Base-by-base conservation (phyloP, 805 yeast species). In the Naumovozyma dairenensis region DNA sequence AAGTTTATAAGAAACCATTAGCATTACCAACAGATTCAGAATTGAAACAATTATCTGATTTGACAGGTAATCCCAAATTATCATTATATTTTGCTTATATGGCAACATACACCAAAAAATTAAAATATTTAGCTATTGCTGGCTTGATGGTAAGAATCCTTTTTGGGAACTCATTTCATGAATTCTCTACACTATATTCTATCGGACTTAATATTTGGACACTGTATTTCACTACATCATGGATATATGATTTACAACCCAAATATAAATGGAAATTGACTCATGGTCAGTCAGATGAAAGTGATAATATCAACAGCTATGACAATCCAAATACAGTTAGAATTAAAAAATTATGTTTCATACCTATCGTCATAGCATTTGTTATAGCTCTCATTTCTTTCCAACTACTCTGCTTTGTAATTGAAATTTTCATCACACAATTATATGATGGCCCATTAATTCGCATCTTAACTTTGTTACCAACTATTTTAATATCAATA, bases 341-440 rank as follows among this genome's bases (percentile, higher is more conserved):
- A 33, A 34, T 74, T 16, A 80, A 77, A 50, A 78, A 83, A 58
- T 48, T 77, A 31, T 48, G 71, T 2, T 85, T 84, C 50, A 51
- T 77, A 4, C 96, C 96, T 3, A 52, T 80, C 35, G 84, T 83
- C 1, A 22, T 80, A 7, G 53, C 53, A 1, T 77, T 76, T 36
- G 72, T 72, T 4, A 56, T 63, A 0, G 53, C 72, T 12, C 62
- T 87, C 42, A 62, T 83, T 2, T 43, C 68, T 4, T 72, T 72
- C 51, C 96, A 83, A 50, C 62, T 81, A 37, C 41, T 61, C 4
- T 80, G 92, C 38, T 86, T 86, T 53, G 63, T 65, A 1, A 54
- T 85, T 42, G 98, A 92, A 62, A 84, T 92, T 43, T 81, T 83
- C 49, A 55, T 87, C 38, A 69, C 77, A n/a, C 95, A 92, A 57